Evolutionary conservation across 805 yeast species (phyloP).

Genomic region (Yarrowia keelungensis): DNA sequence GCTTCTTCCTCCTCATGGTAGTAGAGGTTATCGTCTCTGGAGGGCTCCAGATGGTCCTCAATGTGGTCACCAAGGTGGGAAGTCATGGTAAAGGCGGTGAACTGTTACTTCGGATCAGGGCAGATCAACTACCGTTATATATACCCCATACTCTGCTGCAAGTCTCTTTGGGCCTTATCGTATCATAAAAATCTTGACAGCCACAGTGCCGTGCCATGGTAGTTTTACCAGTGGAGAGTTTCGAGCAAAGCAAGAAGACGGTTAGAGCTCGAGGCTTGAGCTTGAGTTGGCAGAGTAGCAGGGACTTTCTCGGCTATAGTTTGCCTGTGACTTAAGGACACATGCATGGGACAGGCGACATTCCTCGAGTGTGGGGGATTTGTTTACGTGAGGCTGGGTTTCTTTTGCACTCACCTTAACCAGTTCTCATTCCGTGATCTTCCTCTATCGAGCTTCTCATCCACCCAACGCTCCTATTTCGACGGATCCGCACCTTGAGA

Average conservation of each 20-base stretch:
- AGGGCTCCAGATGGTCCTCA: conserved; percentile 24
- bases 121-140: background rate
- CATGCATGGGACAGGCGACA: conserved; percentile 1
- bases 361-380: conserved; percentile 5
- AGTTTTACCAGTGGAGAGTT: background rate
- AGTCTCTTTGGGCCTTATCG: conserved; percentile 16
- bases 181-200: conserved; percentile 21
- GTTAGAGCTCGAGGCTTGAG: conserved; percentile 22
- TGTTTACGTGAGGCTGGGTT: conserved; percentile 12
- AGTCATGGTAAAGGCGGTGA: conserved; percentile 4
- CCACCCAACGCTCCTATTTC: background rate
- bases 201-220: conserved; percentile 31
- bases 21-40: conserved; percentile 7
- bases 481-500: background rate
- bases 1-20: background rate
- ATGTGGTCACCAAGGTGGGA: conserved; percentile 29
- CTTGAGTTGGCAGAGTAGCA: background rate
- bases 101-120: too few relatives aligned
- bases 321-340: background rate
- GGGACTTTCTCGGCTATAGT: conserved; percentile 23
- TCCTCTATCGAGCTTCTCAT: background rate
- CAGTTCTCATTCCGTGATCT: background rate
- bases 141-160: background rate
- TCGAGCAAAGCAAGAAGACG: conserved; percentile 9
- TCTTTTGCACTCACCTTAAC: background rate